Evolutionary conservation across 768 basidiomycete species (phyloP).

Genomic region (Rhodocollybia butyracea): DNA sequence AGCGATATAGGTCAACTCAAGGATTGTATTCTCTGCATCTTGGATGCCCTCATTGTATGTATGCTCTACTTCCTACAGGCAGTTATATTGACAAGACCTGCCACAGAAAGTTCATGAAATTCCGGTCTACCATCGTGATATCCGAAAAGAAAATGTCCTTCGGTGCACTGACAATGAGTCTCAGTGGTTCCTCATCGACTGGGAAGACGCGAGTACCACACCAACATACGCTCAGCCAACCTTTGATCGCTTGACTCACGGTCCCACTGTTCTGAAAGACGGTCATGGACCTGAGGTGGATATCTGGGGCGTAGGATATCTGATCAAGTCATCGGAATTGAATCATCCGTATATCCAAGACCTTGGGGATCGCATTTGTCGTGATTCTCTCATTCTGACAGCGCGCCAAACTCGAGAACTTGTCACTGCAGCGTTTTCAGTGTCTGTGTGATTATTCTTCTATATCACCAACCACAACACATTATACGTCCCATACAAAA

Average conservation of each 20-base stretch:
- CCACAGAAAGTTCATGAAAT: background rate
- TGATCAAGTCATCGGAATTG: constrained; percentile 2
- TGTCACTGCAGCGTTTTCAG: background rate
- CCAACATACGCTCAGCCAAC: constrained; percentile 14
- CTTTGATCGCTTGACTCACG: constrained; percentile 15
- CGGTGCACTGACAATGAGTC: constrained; percentile 14
- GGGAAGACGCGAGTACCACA: constrained; percentile 23
- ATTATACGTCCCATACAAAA: no score
- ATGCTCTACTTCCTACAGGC: background rate
- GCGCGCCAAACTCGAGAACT: background rate
- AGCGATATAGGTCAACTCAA: background rate
- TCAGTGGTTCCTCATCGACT: constrained; percentile 28
- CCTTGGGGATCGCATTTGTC: background rate
- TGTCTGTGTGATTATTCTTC: background rate
- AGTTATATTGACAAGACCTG: background rate
- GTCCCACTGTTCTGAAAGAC: constrained; percentile 20
- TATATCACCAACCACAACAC: no score
- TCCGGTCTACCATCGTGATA: background rate
- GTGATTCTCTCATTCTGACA: background rate
- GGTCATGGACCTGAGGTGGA: constrained; percentile 28
- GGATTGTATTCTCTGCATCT: background rate
- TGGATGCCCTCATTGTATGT: background rate
- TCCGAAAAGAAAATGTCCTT: constrained; percentile 17
- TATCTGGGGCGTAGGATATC: constrained; percentile 26
- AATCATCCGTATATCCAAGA: background rate